Evolutionary conservation across 2,329 filamentous ascomycete genomes (phyloP), one percentile per base, ranked within the genome.

Genomic region (Cladosporium sphaerospermum): DNA sequence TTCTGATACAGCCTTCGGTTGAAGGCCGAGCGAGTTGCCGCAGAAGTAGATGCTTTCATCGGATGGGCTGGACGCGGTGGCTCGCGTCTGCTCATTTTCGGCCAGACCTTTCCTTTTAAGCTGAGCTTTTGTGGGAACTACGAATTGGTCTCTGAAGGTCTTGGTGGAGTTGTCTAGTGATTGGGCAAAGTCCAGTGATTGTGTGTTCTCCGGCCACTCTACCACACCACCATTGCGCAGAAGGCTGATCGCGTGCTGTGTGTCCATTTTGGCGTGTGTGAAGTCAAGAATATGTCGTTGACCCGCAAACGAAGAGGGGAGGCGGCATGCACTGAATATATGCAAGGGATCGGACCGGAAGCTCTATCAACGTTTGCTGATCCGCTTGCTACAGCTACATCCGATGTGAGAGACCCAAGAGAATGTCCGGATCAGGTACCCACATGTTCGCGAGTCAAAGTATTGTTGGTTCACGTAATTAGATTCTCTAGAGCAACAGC

Each of bases 21-120:
- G 90, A 5, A 91, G 80, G 32, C 90, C 90, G 1, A 96, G 78
- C 0, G 89, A 95, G 73, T 96, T 95, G 51, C 90, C 91, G 60
- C 89, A 91, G 61, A 96, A 84, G 70, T 96, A 96, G 56, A 89
- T 84, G 56, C 78, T 79, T 45, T 74, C 72, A 19, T 76, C 72
- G 16, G 61, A 53, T 9, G 56, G 43, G 13, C 50, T 53, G 14
- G 55, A 49, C 18, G 61, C 59, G 1, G 52, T 45, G 3, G 56
- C 50, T 28, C 45, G 33, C 23, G 59, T 62, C n/a, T 59, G 57
- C 37, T 52, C 55, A 31, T 63, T 53, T 14, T 62, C 53, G 59
- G 52, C 62, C 9, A 88, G 68, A 0, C 77, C 81, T 57, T 76
- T 84, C 58, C 85, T 80, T 66, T 79, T 83, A 43, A 93, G 70